phyloP scores from a whole-genome alignment of 2,329 filamentous ascomycete genomes.

The Fonsecaea erecta region DNA sequence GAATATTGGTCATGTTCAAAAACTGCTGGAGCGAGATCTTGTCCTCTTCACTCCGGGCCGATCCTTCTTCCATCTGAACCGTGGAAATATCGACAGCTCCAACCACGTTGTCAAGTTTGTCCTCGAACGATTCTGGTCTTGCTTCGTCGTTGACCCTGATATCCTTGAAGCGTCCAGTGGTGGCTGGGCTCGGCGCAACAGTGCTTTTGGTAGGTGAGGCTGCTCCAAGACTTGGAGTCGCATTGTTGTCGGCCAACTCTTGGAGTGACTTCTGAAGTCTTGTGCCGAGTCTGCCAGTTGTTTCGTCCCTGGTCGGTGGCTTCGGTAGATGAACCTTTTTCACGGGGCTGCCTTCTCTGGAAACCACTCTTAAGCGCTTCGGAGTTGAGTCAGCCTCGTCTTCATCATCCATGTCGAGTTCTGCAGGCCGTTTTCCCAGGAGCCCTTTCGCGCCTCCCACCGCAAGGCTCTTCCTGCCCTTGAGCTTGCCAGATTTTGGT shows the following conservation, averaged over 20 bases:
- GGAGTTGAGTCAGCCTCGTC: constrained; percentile 60
- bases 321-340: constrained; percentile 74
- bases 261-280: constrained; percentile 51
- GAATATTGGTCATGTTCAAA: constrained; percentile 90
- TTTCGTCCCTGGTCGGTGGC: constrained; percentile 70
- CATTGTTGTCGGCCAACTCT: constrained; percentile 40
- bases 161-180: constrained; percentile 61
- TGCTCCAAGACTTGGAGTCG: constrained; percentile 49
- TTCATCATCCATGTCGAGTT: constrained; percentile 68
- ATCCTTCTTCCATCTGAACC: constrained; percentile 27
- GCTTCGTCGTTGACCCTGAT: constrained; percentile 38
- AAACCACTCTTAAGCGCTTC: constrained; percentile 68
- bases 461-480: constrained; percentile 74
- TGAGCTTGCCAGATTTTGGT: constrained; percentile 56
- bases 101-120: constrained; percentile 40
- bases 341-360: constrained; percentile 72
- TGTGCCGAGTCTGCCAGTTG: constrained; percentile 59
- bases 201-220: constrained; percentile 55
- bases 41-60: constrained; percentile 52
- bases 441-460: constrained; percentile 74
- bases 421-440: constrained; percentile 73
- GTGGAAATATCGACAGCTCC: constrained; percentile 37
- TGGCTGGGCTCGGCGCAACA: constrained; percentile 60
- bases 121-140: constrained; percentile 38
- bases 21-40: constrained; percentile 87